Conservation (phyloP, 2,329 filamentous ascomycete genomes). For the Ceratocystis colombiana region DNA sequence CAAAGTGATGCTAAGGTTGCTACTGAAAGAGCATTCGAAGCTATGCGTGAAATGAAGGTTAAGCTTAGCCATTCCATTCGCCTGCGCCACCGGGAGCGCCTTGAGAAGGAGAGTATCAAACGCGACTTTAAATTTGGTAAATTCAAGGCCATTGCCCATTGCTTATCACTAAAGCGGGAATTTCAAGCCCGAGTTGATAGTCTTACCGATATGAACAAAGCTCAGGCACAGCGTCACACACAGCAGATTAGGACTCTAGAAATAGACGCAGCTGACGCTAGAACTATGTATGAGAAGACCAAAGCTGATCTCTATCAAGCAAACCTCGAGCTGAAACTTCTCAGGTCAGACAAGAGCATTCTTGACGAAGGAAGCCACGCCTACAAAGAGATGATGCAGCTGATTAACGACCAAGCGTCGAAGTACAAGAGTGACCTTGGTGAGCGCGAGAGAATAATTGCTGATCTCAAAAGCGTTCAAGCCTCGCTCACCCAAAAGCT, state of each 20-base stretch:
- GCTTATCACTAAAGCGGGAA: neutral
- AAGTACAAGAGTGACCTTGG: neutral
- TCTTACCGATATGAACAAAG: neutral
- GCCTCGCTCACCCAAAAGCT: neutral
- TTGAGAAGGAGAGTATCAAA: neutral
- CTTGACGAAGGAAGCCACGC: neutral
- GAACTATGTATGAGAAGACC: neutral
- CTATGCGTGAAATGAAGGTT: neutral
- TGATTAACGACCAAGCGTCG: neutral
- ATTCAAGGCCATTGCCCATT: neutral
- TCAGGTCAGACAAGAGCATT: neutral
- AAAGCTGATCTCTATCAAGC: neutral
- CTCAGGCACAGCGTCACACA: neutral
- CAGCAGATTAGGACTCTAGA: neutral
- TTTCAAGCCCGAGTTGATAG: neutral
- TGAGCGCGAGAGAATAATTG: neutral
- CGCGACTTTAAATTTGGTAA: neutral
- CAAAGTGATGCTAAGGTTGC: neutral
- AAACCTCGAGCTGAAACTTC: conserved; percentile 5
- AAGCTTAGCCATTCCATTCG: neutral
- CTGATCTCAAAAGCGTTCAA: neutral
- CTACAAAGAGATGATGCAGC: neutral
- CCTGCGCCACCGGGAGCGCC: neutral
- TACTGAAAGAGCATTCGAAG: neutral
- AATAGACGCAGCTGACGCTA: neutral